Percentiles rank a stretch among this genome's conserved stretches.
Evolutionary conservation across 345 rosid genomes (phyloP).

Genomic region (Dimocarpus longan): DNA sequence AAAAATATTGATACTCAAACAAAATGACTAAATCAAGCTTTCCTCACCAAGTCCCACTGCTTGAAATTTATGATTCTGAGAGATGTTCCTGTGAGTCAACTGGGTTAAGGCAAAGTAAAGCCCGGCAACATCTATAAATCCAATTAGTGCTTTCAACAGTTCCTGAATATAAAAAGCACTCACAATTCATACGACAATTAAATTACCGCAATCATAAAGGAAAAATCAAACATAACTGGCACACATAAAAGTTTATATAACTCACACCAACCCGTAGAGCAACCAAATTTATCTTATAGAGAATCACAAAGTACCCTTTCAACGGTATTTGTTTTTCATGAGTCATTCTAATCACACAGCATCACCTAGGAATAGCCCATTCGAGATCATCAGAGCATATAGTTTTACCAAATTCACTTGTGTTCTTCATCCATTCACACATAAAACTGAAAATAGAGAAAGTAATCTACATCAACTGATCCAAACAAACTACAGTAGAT

Average conservation of each 20-base stretch:
- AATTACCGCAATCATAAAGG: neutral
- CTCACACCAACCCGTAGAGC: neutral
- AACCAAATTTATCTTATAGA: neutral
- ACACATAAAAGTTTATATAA: neutral
- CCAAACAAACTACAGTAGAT: neutral
- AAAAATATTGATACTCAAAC: neutral
- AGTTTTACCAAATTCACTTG: neutral
- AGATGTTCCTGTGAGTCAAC: conserved; percentile 92
- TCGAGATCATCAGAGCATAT: neutral
- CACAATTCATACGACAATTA: neutral
- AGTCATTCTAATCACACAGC: neutral
- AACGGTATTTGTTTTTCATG: neutral
- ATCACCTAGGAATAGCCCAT: neutral
- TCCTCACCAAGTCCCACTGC: conserved; percentile 95
- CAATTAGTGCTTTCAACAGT: conserved; percentile 87
- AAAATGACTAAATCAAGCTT: conserved; percentile 17
- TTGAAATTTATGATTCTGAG: conserved; percentile 96
- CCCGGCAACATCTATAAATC: conserved; percentile 97
- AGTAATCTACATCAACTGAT: neutral
- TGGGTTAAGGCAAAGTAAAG: conserved; percentile 89
- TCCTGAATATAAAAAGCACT: conserved; percentile 51
- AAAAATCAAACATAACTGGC: neutral
- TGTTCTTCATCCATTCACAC: neutral
- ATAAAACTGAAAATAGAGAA: neutral
- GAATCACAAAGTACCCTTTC: neutral